Base-by-base conservation (phyloP, 305 asterid genomes). In the Fraxinus sp. region DNA sequence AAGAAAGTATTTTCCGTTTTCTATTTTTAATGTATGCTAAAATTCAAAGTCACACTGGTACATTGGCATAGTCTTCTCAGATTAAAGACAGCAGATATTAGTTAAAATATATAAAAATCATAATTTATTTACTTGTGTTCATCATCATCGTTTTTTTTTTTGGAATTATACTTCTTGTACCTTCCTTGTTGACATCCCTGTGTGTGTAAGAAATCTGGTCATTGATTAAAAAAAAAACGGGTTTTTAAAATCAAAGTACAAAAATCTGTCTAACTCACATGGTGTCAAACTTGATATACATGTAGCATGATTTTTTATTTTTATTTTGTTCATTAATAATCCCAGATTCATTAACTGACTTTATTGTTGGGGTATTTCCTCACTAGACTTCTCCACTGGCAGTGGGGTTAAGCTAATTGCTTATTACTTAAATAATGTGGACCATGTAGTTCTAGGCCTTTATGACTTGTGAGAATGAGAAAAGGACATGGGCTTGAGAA, bases 391-490 rank as follows among this genome's bases (percentile, higher is more conserved):
- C 22, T 26, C 41, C 24, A 13, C 13, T 14, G 11, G 43, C 24
- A 1, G 76, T 14, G 11, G 24, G 76, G 76, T 71, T 32, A 71
- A 71, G 35, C 37, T 71, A 68, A 68, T 26, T 66, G 11, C 74
- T 66, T 26, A 52, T 10, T 68, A 28, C 75, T 52, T 3, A 11
- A 0, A 13, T 39, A 52, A 43, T 59, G 57, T 77, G 49, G 68
- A 81, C 79, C 80, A 20, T 75, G 59, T 75, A 59, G 68, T 75
- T 81, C 39, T 74, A 62, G 5, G 16, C 35, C 32, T 20, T 57
- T 52, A 28, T 73, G 75, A 66, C 20, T 66, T 24, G 36, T 66
- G n/a, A 75, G 68, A 70, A 30, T 30, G 76, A 30, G 22, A 13
- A 39, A 37, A 14, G 24, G 68, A 75, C 77, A 13, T 37, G 77